Base-by-base conservation (phyloP, 306 rosid genomes). In the Carpinus fangiana region DNA sequence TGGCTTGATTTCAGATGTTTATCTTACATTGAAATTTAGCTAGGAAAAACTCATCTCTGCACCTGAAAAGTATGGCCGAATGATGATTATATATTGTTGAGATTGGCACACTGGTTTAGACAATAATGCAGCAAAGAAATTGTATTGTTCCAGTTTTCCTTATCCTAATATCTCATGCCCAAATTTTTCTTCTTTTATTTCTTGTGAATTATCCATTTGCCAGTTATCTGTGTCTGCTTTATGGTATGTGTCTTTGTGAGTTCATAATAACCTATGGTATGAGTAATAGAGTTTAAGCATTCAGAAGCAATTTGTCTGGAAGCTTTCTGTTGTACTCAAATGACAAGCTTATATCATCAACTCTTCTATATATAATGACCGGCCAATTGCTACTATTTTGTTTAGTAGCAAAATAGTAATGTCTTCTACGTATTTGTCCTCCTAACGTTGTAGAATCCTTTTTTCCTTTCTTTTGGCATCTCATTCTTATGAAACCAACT, bases 401-500 rank as follows among this genome's bases (percentile, higher is more conserved):
- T 66, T 38, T 66, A 41, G 38, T 66, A 0, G 72, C 41, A 28
- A 2, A 4, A 59, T 36, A 64, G 47, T 17, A 2, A 36, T 9
- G 11, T n/a, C 26, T 18, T 10, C 72, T 23, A 23, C 26, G 1
- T 23, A 23, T 23, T 23, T 23, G 26, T 23, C 26, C 72, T 38
- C 18, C 41, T 61, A 72, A 14, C 17, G 34, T 28, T 43, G 21
- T 52, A 17, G 60, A 8, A n/a, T 8, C 18, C 12, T 8, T 7
- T 41, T 6, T 12, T 70, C 13, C 26, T 48, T 74, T n/a, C 11
- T 65, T 20, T 56, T 76, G 70, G 13, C 41, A n/a, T 16, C 17
- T 59, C 57, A 57, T 43, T 84, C 18, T 59, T 77, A 82, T 72
- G 67, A 82, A 86, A 76, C 79, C 53, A 67, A 70, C 73, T 87